Conservation (phyloP, 2,329 filamentous ascomycete species). For the Phaeosphaeria sp. region DNA sequence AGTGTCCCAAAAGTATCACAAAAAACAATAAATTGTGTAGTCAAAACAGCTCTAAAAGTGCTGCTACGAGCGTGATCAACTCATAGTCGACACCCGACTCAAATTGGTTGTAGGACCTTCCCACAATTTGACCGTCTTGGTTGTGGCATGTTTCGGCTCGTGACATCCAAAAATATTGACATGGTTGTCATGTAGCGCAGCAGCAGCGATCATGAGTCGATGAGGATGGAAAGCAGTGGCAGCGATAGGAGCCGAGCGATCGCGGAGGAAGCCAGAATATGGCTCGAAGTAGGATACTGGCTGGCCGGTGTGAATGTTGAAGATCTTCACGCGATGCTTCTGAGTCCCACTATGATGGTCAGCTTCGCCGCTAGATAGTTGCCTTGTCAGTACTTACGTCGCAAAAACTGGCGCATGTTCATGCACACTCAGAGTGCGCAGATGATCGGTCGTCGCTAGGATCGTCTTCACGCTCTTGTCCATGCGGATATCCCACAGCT, state of each 20-base stretch:
- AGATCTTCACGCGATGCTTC: conserved; percentile 86
- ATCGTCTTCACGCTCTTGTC: conserved; percentile 77
- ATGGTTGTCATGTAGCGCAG: conserved; percentile 84
- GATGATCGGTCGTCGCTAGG: conserved; percentile 75
- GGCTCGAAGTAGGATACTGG: conserved; percentile 86
- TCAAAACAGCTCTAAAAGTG: neutral
- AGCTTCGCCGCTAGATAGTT: conserved; percentile 47
- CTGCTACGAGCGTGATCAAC: conserved; percentile 1
- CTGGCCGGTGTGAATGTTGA: conserved; percentile 79
- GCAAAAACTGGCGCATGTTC: conserved; percentile 97
- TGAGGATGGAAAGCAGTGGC: conserved; percentile 95
- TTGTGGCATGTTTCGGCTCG: conserved; percentile 28
- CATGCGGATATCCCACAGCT: conserved; percentile 94
- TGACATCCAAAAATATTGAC: conserved; percentile 78
- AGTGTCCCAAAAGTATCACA: neutral
- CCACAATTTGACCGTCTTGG: conserved; percentile 43
- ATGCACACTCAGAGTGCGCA: conserved; percentile 88
- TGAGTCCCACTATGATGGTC: conserved; percentile 74
- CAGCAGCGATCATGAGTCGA: conserved; percentile 86
- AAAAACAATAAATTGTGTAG: neutral
- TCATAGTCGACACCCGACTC: conserved; percentile 26
- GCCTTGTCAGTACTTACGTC: conserved; percentile 61
- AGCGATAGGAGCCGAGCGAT: conserved; percentile 80
- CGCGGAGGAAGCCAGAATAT: conserved; percentile 86
- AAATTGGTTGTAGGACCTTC: conserved; percentile 32